Percentiles rank a stretch among this genome's conserved stretches.
phyloP scores from a whole-genome alignment of 345 rosid species.

The Salix purpurea region DNA sequence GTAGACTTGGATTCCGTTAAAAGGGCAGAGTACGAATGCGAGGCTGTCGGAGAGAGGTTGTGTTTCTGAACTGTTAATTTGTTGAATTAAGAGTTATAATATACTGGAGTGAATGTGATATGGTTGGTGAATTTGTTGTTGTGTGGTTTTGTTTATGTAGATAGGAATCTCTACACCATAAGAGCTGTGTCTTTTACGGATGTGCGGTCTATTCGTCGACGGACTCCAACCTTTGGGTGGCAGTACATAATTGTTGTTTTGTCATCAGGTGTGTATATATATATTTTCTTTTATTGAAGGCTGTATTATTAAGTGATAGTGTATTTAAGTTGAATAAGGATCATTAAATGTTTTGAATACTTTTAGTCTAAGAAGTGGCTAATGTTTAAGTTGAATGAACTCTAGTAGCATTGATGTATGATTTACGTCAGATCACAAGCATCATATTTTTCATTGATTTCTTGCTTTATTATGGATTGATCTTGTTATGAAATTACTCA shows the following conservation, averaged over 20 bases:
- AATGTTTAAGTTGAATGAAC: not conserved
- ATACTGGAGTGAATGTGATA: not conserved
- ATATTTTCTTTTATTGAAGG: not conserved
- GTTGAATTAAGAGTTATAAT: not conserved
- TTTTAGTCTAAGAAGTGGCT: not conserved
- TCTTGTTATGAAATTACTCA: not conserved
- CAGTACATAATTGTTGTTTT: conserved; percentile 83
- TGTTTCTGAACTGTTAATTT: not conserved
- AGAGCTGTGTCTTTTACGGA: conserved; percentile 71
- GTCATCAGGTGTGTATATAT: conserved; percentile 51
- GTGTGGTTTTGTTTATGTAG: conserved; percentile 37
- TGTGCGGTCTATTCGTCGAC: conserved; percentile 75
- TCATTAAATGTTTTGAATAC: not conserved
- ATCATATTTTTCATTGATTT: not conserved
- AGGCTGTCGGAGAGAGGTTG: conserved; percentile 82
- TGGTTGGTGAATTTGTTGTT: not conserved
- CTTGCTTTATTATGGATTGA: not conserved
- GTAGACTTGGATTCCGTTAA: conserved; percentile 92
- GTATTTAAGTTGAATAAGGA: not conserved
- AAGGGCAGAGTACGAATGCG: conserved; percentile 63
- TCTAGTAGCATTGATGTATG: not conserved
- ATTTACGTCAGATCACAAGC: not conserved
- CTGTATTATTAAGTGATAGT: not conserved
- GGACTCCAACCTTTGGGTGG: conserved; percentile 94
- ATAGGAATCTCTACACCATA: conserved; percentile 82